phyloP scores from a whole-genome alignment of 345 rosid genomes.

The Psidium friedrichsthalianum region DNA sequence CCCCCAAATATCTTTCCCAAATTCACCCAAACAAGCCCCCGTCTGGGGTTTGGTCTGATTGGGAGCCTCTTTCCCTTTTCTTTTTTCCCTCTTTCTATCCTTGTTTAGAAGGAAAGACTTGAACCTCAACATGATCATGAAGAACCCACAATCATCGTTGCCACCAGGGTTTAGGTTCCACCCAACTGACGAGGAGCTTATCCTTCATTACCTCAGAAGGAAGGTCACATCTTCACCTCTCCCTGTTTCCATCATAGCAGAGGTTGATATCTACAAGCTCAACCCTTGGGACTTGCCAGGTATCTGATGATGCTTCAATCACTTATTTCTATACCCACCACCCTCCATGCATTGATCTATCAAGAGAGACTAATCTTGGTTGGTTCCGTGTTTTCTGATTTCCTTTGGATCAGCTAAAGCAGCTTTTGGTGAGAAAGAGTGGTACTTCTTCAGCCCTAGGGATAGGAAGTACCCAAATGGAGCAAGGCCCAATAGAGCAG shows the following conservation, averaged over 20 bases:
- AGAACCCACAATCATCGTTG: slow-evolving; percentile 57
- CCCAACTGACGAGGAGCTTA: slow-evolving; percentile 96
- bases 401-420: slow-evolving; percentile 39
- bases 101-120: neutral
- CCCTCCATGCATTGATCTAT: neutral
- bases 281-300: slow-evolving; percentile 98
- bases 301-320: neutral
- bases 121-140: slow-evolving; percentile 23
- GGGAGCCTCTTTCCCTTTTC: neutral
- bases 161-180: slow-evolving; percentile 98
- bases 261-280: slow-evolving; percentile 85
- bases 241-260: slow-evolving; percentile 80
- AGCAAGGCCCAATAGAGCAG: slow-evolving; percentile 93
- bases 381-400: neutral
- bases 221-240: slow-evolving; percentile 53
- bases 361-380: neutral
- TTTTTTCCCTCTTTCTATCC: too few relatives aligned
- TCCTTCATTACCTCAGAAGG: slow-evolving; percentile 76
- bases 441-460: slow-evolving; percentile 98
- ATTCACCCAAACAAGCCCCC: neutral
- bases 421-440: slow-evolving; percentile 87
- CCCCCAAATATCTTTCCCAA: neutral
- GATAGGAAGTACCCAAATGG: slow-evolving; percentile 98
- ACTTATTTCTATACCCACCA: neutral
- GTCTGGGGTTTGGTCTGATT: neutral